Percentiles rank a stretch among this genome's conserved stretches.
phyloP scores from a whole-genome alignment of 345 rosid genomes.

The Reutealis trisperma region DNA sequence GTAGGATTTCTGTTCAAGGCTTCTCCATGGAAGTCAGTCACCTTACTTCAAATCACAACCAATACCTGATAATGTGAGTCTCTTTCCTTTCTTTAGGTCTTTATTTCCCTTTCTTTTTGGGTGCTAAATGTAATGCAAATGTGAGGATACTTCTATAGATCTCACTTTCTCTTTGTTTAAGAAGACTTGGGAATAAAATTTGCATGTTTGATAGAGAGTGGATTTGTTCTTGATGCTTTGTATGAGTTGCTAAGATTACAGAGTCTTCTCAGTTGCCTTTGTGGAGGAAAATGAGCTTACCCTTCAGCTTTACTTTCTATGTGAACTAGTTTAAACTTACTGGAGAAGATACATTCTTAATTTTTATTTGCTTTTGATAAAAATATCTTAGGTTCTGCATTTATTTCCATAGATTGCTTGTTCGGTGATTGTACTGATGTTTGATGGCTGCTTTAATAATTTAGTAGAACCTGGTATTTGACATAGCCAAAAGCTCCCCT shows the following conservation, averaged over 20 bases:
- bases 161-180: background rate
- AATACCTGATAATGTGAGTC: constrained; percentile 75
- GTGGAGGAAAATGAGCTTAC: background rate
- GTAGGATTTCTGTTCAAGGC: constrained; percentile 67
- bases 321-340: background rate
- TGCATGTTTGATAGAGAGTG: background rate
- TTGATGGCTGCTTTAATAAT: background rate
- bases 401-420: background rate
- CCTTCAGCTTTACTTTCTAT: background rate
- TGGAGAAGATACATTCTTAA: background rate
- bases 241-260: background rate
- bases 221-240: background rate
- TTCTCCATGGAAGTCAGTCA: constrained; percentile 51
- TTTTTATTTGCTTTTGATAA: background rate
- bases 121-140: background rate
- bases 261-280: background rate
- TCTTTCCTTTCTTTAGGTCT: background rate
- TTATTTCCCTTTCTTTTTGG: background rate
- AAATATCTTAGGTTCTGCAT: background rate
- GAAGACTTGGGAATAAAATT: background rate
- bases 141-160: background rate
- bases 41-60: constrained; percentile 79
- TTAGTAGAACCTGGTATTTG: background rate
- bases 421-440: background rate
- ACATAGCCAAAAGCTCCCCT: background rate